Evolutionary conservation across 1,284 basidiomycete genomes (phyloP), one percentile per base, ranked within the genome.

Genomic region (Trametes hirsuta): DNA sequence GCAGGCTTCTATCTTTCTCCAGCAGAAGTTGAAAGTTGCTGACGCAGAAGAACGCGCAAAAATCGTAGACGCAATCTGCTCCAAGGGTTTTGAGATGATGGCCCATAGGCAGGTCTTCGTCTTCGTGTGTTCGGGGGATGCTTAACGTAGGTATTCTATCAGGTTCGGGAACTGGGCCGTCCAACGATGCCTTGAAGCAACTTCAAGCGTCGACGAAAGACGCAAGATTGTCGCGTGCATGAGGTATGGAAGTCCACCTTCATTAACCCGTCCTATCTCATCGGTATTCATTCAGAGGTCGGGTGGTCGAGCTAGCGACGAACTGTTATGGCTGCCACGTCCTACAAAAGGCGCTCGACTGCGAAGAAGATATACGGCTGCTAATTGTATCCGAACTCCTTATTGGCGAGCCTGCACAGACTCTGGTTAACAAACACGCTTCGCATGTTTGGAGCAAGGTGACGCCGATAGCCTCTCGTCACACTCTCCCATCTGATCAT

Each of bases 361-460:
- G 91, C 68, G 91, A 93, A 66, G 90, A 93, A 72, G 90, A 93
- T 55, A 86, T 93, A 41, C 81, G 90, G 42, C 74, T 93, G 35
- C 72, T 91, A 55, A 91, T 93, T 59, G 91, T 93, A 34, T 89
- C 88, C 1, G 91, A 93, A 72, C 81, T 93, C 39, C 81, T 93
- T 39, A 79, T 87, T 18, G 88, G 90, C 1, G 91, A 93, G 69
- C 90, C 91, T 9, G 89, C 90, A 2, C 83, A 90, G 70, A 93
- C 91, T 6, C 78, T 93, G 22, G 87, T 93, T 11, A 93, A 93
- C 72, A 93, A 93, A 72, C 91, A 93, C 72, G 91, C 91, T 1
- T 91, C 90, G 55, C 91, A 93, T 72, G 91, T 93, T 21, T 93
- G 91, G 91, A 91, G 89, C 75, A 93, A 93, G 80, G 90, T 90